phyloP scores from a whole-genome alignment of 2,329 filamentous ascomycete genomes.

The Colletotrichum gloeosporioides region DNA sequence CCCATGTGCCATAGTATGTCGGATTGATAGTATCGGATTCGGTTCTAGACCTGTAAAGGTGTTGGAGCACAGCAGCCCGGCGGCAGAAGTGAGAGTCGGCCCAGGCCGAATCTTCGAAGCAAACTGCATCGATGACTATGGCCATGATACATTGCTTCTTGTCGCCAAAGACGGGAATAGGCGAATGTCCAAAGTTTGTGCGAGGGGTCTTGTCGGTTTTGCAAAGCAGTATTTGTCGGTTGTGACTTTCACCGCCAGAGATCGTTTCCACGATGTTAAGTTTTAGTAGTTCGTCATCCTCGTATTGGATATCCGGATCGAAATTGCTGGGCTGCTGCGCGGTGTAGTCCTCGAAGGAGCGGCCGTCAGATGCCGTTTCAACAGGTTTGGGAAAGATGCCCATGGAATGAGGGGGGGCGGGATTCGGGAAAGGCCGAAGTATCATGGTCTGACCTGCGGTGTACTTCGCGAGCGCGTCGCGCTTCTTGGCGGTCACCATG shows the following conservation, averaged over 20 bases:
- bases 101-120: accelerated
- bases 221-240: not conserved
- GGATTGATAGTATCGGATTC: not conserved
- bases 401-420: no score
- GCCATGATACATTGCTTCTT: not conserved
- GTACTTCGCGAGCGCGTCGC: no score
- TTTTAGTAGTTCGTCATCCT: not conserved
- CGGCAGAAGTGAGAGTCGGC: not conserved
- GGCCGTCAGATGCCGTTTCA: not conserved
- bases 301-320: not conserved
- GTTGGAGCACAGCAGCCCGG: not conserved
- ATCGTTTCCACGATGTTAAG: not conserved
- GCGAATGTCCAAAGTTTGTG: not conserved
- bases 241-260: not conserved
- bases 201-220: not conserved
- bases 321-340: not conserved
- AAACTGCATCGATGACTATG: not conserved
- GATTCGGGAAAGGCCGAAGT: not conserved
- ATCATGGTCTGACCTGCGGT: not conserved
- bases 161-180: not conserved
- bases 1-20: not conserved
- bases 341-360: not conserved
- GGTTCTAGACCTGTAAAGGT: not conserved
- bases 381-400: no score
- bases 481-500: no score